Conservation (phyloP, 2,329 filamentous ascomycete genomes). For the Epichloe elymi region DNA sequence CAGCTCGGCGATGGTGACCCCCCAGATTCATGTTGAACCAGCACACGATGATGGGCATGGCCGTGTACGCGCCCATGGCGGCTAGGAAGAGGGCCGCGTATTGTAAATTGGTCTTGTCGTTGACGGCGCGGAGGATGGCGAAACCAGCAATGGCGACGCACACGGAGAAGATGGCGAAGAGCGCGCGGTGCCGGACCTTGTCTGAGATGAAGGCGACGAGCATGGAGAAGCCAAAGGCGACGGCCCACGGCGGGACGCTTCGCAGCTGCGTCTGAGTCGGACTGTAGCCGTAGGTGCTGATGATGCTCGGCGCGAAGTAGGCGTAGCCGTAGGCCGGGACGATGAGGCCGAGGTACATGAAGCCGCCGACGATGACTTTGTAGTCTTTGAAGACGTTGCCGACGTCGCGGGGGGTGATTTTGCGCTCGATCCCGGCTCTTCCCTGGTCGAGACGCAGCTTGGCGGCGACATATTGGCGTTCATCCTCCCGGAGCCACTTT, state of each 20-base stretch:
- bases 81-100: constrained; percentile 77
- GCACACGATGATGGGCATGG: constrained; percentile 80
- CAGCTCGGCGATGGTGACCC: constrained; percentile 57
- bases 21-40: constrained; percentile 75
- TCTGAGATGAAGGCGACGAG: constrained; percentile 61
- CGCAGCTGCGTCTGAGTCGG: constrained; percentile 44
- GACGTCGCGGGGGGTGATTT: constrained; percentile 44
- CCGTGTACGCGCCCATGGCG: constrained; percentile 65
- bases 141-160: constrained; percentile 61
- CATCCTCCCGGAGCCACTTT: constrained; percentile 59
- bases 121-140: constrained; percentile 57
- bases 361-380: constrained; percentile 59
- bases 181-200: constrained; percentile 55
- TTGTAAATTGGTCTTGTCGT: constrained; percentile 52
- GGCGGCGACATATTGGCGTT: constrained; percentile 51
- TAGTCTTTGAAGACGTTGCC: constrained; percentile 55
- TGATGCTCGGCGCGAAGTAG: constrained; percentile 63
- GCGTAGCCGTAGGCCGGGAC: constrained; percentile 68
- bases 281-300: constrained; percentile 51
- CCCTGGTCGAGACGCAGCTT: constrained; percentile 59
- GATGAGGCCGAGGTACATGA: constrained; percentile 74
- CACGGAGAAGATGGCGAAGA: constrained; percentile 58
- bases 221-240: constrained; percentile 70
- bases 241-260: constrained; percentile 47
- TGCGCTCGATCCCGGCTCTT: constrained; percentile 47